These are phyloP conservation scores for Quercus berberidifolia DNA, from an alignment of 306 rosid genomes.

Conservation along the genomic window DNA sequence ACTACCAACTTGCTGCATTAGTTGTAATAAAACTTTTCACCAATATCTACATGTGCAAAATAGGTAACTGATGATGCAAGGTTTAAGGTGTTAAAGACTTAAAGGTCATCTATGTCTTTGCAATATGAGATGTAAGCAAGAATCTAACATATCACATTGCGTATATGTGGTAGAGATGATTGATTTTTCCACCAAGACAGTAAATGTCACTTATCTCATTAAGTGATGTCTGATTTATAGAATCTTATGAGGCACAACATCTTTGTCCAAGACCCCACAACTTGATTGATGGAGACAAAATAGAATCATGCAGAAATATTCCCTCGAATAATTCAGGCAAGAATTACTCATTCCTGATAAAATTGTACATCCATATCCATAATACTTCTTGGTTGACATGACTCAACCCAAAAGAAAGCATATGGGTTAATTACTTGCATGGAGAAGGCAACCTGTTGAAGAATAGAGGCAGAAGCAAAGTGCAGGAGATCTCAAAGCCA, in stretches of 20 bases:
- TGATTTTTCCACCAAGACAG: constrained; percentile 1
- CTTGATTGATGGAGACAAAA: constrained; percentile 29
- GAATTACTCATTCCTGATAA: constrained; percentile 7
- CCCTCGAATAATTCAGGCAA: constrained; percentile 27
- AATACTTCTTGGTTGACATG: constrained; percentile 9
- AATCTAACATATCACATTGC: background rate
- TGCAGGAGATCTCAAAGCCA: background rate
- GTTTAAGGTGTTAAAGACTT: background rate
- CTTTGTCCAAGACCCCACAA: constrained; percentile 37
- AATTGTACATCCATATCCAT: constrained; percentile 6
- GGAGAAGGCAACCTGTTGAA: constrained; percentile 12
- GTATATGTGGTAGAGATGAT: background rate
- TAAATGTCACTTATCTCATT: constrained; percentile 19
- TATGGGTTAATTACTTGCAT: background rate
- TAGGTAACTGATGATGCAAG: constrained; percentile 3
- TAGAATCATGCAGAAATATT: constrained; percentile 41
- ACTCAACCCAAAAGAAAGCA: constrained; percentile 8
- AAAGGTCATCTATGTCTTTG: background rate
- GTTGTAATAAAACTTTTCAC: background rate
- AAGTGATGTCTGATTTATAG: constrained; percentile 22
- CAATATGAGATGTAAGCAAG: background rate
- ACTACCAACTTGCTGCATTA: background rate
- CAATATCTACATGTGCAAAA: background rate
- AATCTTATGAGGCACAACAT: constrained; percentile 29
- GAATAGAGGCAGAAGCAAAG: background rate